phyloP scores from a whole-genome alignment of 1,284 basidiomycete species.

The Melampsora americana region DNA sequence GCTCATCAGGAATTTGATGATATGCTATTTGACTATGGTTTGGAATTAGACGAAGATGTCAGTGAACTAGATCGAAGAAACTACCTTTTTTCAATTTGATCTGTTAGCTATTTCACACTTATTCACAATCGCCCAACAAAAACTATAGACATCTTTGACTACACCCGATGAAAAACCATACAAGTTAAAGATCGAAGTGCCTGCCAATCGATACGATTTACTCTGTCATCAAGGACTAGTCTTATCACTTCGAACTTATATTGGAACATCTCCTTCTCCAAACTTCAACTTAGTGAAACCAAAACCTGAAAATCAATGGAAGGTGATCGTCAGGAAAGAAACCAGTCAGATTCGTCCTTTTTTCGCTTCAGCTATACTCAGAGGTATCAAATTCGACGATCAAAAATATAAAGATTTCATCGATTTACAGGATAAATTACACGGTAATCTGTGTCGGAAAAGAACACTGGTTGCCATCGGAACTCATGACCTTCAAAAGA shows the following conservation, averaged over 20 bases:
- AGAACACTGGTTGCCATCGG: constrained; percentile 93
- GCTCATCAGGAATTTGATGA: constrained; percentile 11
- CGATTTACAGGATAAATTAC: constrained; percentile 87
- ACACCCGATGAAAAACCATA: constrained; percentile 56
- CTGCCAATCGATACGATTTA: constrained; percentile 97
- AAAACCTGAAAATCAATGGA: constrained; percentile 58
- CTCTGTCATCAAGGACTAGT: constrained; percentile 96
- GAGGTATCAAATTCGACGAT: constrained; percentile 80
- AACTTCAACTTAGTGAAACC: constrained; percentile 70
- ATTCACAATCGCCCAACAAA: too few relatives aligned
- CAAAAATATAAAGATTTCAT: constrained; percentile 94
- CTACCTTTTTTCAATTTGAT: background rate
- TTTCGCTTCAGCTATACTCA: constrained; percentile 85
- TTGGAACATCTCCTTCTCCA: constrained; percentile 69
- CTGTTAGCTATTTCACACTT: too few relatives aligned
- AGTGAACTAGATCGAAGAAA: background rate
- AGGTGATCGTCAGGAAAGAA: constrained; percentile 56
- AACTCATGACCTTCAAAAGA: constrained; percentile 91
- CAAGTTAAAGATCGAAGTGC: constrained; percentile 98
- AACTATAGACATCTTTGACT: constrained; percentile 18
- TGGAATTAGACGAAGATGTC: constrained; percentile 40
- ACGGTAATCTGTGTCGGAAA: constrained; percentile 88
- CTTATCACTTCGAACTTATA: constrained; percentile 79
- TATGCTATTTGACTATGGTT: constrained; percentile 31
- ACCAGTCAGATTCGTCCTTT: constrained; percentile 79